Evolutionary conservation across 768 basidiomycete species (phyloP), one percentile per base, ranked within the genome.

Genomic region (Hemileccinum rubropunctum): DNA sequence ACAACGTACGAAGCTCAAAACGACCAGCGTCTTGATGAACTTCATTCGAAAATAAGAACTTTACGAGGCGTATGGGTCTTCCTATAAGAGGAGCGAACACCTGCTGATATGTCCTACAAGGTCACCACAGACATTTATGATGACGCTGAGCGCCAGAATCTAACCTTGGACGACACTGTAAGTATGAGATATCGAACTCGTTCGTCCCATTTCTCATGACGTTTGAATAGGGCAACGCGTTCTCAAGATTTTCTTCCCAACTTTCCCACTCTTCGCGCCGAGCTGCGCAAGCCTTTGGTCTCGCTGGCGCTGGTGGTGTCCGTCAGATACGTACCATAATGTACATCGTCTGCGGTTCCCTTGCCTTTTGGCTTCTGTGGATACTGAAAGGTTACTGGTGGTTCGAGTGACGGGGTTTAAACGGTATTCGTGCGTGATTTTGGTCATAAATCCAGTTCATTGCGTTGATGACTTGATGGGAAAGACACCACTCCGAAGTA

Each of bases 91-190:
- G n/a, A 38, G 7, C n/a, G 34, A 30, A 12, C 28, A 47, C 23
- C 15, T 6, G 33, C 33, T 50, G 39, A 54, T 39, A 27, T 27
- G 6, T 28, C 11, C 27, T 26, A 28, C 34, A 17, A 93, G 90
- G 77, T 94, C n/a, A 93, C 91, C 12, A 87, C 82, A 3, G 91
- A 94, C 70, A 91, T 94, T 34, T 77, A 94, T 63, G 79, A 82
- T 53, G 91, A 93, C 60, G 85, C 85, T 1, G 91, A 94, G 68
- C 73, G 84, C 10, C 91, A 93, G 71, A 92, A 93, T 60, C 62
- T 79, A 3, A 79, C 86, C 47, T 72, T 94, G 21, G 89, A 93
- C 58, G 81, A 86, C 34, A 83, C 89, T 3, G 90, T 90, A 52
- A 54, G 84, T 65, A 21, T 17, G 12, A 35, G 23, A n/a, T 34